phyloP scores from a whole-genome alignment of 495 filamentous ascomycete species.

The Penicillium paradoxum region DNA sequence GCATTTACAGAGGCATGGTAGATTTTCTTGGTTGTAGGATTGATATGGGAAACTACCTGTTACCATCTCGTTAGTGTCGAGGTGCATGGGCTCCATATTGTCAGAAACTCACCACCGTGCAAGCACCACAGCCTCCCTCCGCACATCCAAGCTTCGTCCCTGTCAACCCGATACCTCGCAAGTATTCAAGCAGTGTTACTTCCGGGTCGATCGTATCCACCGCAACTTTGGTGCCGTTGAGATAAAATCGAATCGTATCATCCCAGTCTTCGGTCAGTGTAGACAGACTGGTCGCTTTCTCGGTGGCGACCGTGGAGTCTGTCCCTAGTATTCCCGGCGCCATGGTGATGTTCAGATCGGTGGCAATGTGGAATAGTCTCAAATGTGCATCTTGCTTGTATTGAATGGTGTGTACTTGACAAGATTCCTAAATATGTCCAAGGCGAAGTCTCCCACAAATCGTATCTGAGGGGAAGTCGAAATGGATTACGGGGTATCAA shows the following conservation, averaged over 20 bases:
- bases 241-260: constrained; percentile 74
- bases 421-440: background rate
- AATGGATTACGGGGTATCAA: no score
- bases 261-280: constrained; percentile 61
- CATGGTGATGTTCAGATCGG: constrained; percentile 36
- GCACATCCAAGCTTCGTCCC: constrained; percentile 74
- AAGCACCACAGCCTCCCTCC: constrained; percentile 95
- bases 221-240: constrained; percentile 89
- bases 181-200: constrained; percentile 86
- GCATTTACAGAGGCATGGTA: constrained; percentile 94
- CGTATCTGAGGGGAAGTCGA: no score
- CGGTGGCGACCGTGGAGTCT: constrained; percentile 42
- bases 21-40: constrained; percentile 82
- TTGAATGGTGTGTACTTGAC: background rate
- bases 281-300: constrained; percentile 42
- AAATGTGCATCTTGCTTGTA: constrained; percentile 9
- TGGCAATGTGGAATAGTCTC: constrained; percentile 1
- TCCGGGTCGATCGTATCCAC: constrained; percentile 84
- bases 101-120: constrained; percentile 71
- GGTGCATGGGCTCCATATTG: background rate
- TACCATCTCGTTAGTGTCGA: background rate
- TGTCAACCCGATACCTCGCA: constrained; percentile 84
- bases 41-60: constrained; percentile 81
- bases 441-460: background rate
- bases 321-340: constrained; percentile 51